Base-by-base conservation (phyloP, 1,284 basidiomycete genomes). In the Porogramme epimiltina region DNA sequence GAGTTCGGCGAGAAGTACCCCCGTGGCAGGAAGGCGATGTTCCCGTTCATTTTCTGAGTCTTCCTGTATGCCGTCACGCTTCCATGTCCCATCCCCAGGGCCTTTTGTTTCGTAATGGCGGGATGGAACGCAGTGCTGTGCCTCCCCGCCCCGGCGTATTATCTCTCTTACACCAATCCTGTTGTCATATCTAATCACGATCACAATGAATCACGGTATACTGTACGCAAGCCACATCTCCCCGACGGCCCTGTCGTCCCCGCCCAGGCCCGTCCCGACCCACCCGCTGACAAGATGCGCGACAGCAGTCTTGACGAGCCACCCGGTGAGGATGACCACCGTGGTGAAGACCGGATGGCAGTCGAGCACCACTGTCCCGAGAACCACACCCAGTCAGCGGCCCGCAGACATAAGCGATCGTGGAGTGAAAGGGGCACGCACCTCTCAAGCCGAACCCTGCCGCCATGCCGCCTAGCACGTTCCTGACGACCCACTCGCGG, bases 1-100 rank as follows among this genome's bases (percentile, higher is more conserved):
- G 95, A 98, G 71, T 98, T 98, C 64, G 92, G 93, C 34, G 85
- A 84, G 61, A 83, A 89, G 57, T 95, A 93, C 66, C 93, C 93
- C 0, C 78, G 75, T 54, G 70, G 70, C 42, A 79, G 93, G 69
- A 93, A 88, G 71, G 85, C 84, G 42, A 88, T 96, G 73, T 79
- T 95, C 65, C 94, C 93, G 1, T 92, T 91, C 73, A 62, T 85
- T 42, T 72, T 76, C 51, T 84, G 64, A 70, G 42, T n/a, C 25
- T 26, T 38, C 31, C 24, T 40, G 42, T 41, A 15, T 31, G 28
- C n/a, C n/a, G n/a, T n/a, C 28, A 31, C 8, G 28, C 28, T 31
- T 31, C 15, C 23, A 39, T n/a, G 20, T 23, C 38, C 34, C 9
- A 37, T 5, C n/a, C 8, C 9, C 34, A 37, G 13, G 34, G 5